Percentiles rank a stretch among this genome's conserved stretches.
These are phyloP conservation scores for Oryza meridionalis DNA, from an alignment of 176 grass and related monocot species.

Conservation along the genomic window DNA sequence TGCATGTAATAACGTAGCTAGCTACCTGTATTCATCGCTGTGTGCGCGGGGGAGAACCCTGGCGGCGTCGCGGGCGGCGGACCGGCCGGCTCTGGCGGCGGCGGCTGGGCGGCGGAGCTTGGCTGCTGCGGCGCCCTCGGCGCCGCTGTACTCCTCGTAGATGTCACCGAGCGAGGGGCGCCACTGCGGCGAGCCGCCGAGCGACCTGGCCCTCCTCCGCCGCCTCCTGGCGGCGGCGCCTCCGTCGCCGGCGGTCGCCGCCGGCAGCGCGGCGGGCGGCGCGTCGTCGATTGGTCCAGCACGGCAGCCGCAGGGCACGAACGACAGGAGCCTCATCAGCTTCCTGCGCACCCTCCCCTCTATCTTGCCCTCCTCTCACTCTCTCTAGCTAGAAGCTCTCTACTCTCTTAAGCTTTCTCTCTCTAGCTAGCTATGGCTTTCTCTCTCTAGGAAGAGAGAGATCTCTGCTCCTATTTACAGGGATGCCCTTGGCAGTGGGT, in stretches of 20 bases:
- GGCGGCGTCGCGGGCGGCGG: slow-evolving; percentile 31
- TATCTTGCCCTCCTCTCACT: slow-evolving; percentile 15
- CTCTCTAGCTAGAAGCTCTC: too few relatives aligned
- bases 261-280: slow-evolving; percentile 36
- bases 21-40: slow-evolving; percentile 41
- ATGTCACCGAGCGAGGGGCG: slow-evolving; percentile 56
- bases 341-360: slow-evolving; percentile 51
- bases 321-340: slow-evolving; percentile 69
- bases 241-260: neutral
- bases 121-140: too few relatives aligned
- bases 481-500: slow-evolving; percentile 26
- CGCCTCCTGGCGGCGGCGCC: slow-evolving; percentile 22
- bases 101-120: neutral
- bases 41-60: slow-evolving; percentile 41
- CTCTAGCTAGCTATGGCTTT: neutral
- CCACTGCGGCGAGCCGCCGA: slow-evolving; percentile 40
- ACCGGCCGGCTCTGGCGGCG: neutral
- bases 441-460: neutral
- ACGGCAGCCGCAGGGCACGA: slow-evolving; percentile 64
- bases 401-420: neutral
- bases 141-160: slow-evolving; percentile 45
- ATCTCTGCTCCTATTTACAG: slow-evolving; percentile 12
- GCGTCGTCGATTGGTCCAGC: slow-evolving; percentile 60
- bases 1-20: neutral
- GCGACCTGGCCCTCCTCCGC: slow-evolving; percentile 32